A percentile compares a stretch with the other conserved stretches of the same genome.
phyloP scores from a whole-genome alignment of 176 grass and related monocot genomes.

The Chrysopogon serrulatus region DNA sequence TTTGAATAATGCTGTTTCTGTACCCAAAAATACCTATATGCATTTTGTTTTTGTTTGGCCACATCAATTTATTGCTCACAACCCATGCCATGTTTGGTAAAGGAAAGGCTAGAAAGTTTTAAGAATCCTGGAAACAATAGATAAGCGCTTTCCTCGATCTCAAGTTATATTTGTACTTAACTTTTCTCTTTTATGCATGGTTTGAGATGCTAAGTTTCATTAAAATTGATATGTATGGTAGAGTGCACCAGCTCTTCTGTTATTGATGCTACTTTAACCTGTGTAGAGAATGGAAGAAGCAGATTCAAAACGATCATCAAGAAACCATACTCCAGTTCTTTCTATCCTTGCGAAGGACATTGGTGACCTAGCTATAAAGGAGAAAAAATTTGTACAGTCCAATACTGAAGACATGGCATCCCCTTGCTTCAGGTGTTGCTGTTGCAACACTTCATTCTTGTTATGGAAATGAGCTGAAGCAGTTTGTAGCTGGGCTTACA shows the following conservation, averaged over 20 bases:
- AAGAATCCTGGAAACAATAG: background rate
- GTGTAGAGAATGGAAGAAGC: constrained; percentile 98
- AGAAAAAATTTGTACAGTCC: constrained; percentile 96
- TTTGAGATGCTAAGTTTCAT: constrained; percentile 5
- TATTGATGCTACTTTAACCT: constrained; percentile 28
- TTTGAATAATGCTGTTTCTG: background rate
- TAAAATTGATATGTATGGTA: background rate
- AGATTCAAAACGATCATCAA: constrained; percentile 81
- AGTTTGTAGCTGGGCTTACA: constrained; percentile 71
- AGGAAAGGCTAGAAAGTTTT: background rate
- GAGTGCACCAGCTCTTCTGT: background rate
- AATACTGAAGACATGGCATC: constrained; percentile 91
- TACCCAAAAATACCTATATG: background rate
- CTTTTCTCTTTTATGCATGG: background rate
- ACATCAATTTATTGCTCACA: background rate
- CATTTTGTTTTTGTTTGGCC: constrained; percentile 20
- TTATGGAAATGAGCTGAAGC: constrained; percentile 95
- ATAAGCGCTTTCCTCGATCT: background rate
- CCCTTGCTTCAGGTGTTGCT: constrained; percentile 94
- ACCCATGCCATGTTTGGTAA: background rate
- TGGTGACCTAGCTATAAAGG: constrained; percentile 77
- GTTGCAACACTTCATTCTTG: constrained; percentile 97
- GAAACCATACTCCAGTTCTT: constrained; percentile 69
- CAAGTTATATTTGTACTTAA: background rate
- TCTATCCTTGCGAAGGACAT: constrained; percentile 97